Percentiles rank a stretch among this genome's conserved stretches.
phyloP scores from a whole-genome alignment of 768 basidiomycete species.

The Tricholoma flavovirens region DNA sequence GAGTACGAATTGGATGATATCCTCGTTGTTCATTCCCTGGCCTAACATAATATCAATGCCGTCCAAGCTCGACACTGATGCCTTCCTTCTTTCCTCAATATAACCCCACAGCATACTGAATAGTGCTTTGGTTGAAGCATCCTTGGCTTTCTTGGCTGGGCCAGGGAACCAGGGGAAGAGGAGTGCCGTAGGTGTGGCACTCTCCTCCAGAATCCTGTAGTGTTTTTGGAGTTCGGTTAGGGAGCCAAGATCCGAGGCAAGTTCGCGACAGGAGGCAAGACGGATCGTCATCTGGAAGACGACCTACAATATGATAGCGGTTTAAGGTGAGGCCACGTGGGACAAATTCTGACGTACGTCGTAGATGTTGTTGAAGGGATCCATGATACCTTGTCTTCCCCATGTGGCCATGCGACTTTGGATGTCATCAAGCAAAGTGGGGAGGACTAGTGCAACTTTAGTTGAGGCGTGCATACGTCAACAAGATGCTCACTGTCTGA shows the following conservation, averaged over 20 bases:
- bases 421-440: conserved; percentile 19
- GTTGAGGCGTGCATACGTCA: too few species aligned
- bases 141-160: conserved; percentile 22
- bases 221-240: conserved; percentile 14
- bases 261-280: conserved; percentile 24
- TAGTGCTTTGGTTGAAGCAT: conserved; percentile 25
- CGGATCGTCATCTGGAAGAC: conserved; percentile 27
- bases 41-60: conserved; percentile 31
- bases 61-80: conserved; percentile 20
- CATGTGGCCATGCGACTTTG: conserved; percentile 16
- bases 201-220: conserved; percentile 23
- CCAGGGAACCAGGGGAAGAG: conserved; percentile 32
- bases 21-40: conserved; percentile 21
- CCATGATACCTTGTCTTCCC: conserved; percentile 18
- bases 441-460: conserved; percentile 14
- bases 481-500: conserved; percentile 11
- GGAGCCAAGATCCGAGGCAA: conserved; percentile 15
- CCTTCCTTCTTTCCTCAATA: conserved; percentile 23
- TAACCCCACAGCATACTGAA: conserved; percentile 20
- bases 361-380: conserved; percentile 22
- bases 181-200: conserved; percentile 26
- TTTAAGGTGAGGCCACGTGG: background rate
- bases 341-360: conserved; percentile 8
- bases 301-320: conserved; percentile 11
- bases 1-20: conserved; percentile 27